Evolutionary conservation across 2,329 filamentous ascomycete genomes (phyloP), one percentile per base, ranked within the genome.

Genomic region (Lasiodiplodia hormozganensis): DNA sequence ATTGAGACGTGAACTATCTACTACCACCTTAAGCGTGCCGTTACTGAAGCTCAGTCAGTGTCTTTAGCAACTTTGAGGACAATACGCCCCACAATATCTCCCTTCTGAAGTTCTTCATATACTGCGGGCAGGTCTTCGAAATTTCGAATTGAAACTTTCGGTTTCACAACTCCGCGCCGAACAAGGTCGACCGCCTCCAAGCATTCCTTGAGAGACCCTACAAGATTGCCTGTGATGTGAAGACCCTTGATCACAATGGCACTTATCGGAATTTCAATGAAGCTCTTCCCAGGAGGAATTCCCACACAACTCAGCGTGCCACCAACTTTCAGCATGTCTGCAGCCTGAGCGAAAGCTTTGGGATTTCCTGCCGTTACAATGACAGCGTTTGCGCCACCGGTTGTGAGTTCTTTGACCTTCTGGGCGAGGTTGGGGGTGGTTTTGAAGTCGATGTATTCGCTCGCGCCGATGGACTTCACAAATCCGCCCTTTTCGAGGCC

Each of bases 161-260:
- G 81, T 62, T 79, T 83, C 7, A 84, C 80, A 28, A 81, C 70
- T 0, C 82, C 82, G 2, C 74, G 74, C 47, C 79, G 73, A 0
- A 83, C 81, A 68, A 82, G 70, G 40, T 83, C 80, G 23, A 84
- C 81, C 0, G 82, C 82, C 69, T 83, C 82, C 72, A 83, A 75
- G 53, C 81, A 83, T 70, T 84, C 83, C 69, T 80, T 81, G 70
- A 84, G 70, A 5, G 78, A 82, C 0, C 82, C 82, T 4, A 83
- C 78, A 47, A 84, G 72, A 62, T 83, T 84, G 1, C 82, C 81
- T 2, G 77, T 78, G 56, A 83, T 80, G 64, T 73, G 79, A 36
- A 84, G 69, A 1, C 82, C 81, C 71, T 80, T 83, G 71, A 84
- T 83, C 31, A 84, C 80, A 65, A 84, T 83, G 0, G 78, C 78